Evolutionary conservation across 345 rosid species (phyloP), one percentile per base, ranked within the genome.

Genomic region (Ailanthus altissimus): DNA sequence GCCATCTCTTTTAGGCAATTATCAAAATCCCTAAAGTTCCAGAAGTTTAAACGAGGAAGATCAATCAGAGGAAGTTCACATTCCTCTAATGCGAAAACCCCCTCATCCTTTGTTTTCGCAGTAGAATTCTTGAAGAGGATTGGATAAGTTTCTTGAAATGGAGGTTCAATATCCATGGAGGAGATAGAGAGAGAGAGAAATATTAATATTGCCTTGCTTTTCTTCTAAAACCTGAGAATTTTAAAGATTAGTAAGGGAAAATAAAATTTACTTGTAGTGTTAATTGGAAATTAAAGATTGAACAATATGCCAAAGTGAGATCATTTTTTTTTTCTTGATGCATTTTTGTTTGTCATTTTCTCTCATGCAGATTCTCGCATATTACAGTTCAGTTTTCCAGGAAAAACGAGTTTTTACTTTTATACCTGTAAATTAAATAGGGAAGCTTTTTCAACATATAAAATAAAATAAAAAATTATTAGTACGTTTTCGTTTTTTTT

Each of bases 1-100:
- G 75, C 85, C 32, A 91, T 85, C 67, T 89, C 76, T 69, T 71
- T 63, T 56, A 66, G 77, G 81, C 91, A 94, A 18, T 75, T 76
- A n/a, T 81, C 16, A 15, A 49, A 14, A 18, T 49, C 53, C 53
- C 53, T n/a, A 5, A 53, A 18, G 65, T 42, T 5, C n/a, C 32
- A 0, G 74, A 38, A 38, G 23, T 25, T 72, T 32, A 85, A 74
- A 20, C 76, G 66, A 16, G 78, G 72, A 5, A 94, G 77, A 72
- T 94, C 91, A 38, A 91, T 81, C 77, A 89, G 28, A 1, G 96
- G 94, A 43, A 92, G 88, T 81, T 85, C 86, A 45, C 61, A 47
- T 46, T 76, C 80, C 70, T 58, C 63, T 3, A 8, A 57, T 21
- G 43, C 21, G 20, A 13, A 50, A 18, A 61, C 1, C 42, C 66